Evolutionary conservation across 495 filamentous ascomycete genomes (phyloP), one percentile per base, ranked within the genome.

Genomic region (Astrothelium macrocarpum): DNA sequence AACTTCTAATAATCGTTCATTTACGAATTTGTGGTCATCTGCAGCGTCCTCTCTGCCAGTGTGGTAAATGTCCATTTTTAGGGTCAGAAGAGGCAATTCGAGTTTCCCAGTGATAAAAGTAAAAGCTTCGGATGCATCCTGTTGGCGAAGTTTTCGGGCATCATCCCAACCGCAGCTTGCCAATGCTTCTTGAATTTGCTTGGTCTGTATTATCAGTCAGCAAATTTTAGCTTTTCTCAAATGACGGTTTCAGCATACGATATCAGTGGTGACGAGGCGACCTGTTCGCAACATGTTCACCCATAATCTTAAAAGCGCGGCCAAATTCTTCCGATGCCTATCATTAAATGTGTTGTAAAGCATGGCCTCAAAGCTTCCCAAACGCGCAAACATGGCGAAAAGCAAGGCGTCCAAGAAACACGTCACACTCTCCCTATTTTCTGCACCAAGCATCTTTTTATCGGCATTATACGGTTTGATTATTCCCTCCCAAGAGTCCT

Each of bases 41-140:
- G 80, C 84, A 29, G 82, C 84, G 64, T 90, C 84, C 71, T 94
- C 90, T 65, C 85, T 87, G 2, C 92, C 94, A 7, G 88, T 87
- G 65, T 98, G 94, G 66, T 89, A 97, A 29, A 98, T 86, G 69
- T 97, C 91, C 80, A 97, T 92, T 67, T 95, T 95, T 20, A 98
- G 76, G 0, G 93, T 90, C 25, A 98, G 83, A 9, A 96, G 83
- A 4, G 94, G 94, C 31, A 98, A 74, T 64, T 95, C 85, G 34
- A 98, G 79, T 42, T 84, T 90, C 61, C 89, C 92, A 1, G 93
- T 95, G 59, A 98, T 90, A 74, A 96, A 96, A 0, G 86, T 88
- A 72, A 97, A 98, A 1, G 92, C 93, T 73, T 98, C 94, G 0
- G 94, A 97, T 1, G 87, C 86, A 74, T 98, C 94, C 70, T 98